Conservation (phyloP, 2,329 filamentous ascomycete species). For the Trichophyton benhamiae region DNA sequence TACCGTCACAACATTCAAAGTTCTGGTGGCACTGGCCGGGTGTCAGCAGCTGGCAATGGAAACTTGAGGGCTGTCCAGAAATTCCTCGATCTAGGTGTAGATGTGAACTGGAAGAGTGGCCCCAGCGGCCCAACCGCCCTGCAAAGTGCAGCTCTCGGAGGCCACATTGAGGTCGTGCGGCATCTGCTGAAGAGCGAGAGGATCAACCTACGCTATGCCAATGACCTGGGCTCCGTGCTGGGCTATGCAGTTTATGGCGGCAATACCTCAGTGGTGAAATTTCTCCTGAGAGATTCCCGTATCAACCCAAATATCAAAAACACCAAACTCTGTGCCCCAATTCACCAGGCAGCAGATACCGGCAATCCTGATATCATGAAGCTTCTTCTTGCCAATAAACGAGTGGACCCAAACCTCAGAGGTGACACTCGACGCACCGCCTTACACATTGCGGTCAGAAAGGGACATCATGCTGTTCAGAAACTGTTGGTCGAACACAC, state of each 20-base stretch:
- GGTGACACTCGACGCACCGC: not conserved
- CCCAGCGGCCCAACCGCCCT: not conserved
- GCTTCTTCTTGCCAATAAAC: slow-evolving; percentile 9
- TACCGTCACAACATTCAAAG: slow-evolving; percentile 8
- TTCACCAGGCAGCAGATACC: not conserved
- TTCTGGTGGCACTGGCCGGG: not conserved
- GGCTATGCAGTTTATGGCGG: not conserved
- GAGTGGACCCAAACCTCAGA: slow-evolving; percentile 22
- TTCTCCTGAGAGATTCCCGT: not conserved
- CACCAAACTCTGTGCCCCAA: not conserved
- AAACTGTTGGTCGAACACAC: not conserved
- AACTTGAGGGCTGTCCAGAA: not conserved
- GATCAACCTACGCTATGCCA: not conserved
- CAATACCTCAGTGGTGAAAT: not conserved
- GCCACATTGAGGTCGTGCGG: not conserved
- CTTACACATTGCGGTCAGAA: not conserved
- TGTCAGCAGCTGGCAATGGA: not conserved
- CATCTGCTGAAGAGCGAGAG: not conserved
- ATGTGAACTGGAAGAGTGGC: not conserved
- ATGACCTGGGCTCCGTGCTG: not conserved
- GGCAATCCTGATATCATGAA: not conserved
- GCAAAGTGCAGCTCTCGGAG: not conserved
- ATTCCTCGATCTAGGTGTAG: not conserved
- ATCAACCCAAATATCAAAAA: not conserved
- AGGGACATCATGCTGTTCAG: not conserved